phyloP scores from a whole-genome alignment of 306 rosid species.

The Vigna mungo region DNA sequence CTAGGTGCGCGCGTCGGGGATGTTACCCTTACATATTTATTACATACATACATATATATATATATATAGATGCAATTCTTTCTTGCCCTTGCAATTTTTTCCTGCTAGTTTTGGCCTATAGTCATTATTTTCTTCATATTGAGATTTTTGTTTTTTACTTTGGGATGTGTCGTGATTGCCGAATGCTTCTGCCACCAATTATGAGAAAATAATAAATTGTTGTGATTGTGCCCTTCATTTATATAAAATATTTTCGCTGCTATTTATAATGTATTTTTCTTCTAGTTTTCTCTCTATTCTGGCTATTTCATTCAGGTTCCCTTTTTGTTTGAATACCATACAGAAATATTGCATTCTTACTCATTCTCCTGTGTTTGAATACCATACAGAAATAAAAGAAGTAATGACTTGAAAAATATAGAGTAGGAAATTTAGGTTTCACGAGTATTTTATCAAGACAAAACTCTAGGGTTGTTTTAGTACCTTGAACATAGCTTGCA shows the following conservation, averaged over 20 bases:
- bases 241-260: not conserved
- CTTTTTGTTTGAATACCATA: not conserved
- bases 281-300: not conserved
- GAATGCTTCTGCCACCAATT: conserved; percentile 40
- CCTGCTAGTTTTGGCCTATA: conserved; percentile 50
- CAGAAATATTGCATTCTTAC: too few species aligned
- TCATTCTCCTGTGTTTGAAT: not conserved
- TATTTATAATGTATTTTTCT: not conserved
- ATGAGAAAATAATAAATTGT: conserved; percentile 51
- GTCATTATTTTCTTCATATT: conserved; percentile 41
- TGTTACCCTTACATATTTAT: conserved; percentile 56
- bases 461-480: not conserved
- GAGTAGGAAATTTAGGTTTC: not conserved
- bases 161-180: conserved; percentile 37
- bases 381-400: not conserved
- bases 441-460: not conserved
- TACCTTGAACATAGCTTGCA: not conserved
- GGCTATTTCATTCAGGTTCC: not conserved
- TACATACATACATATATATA: conserved; percentile 30
- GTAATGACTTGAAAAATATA: too few species aligned
- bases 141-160: conserved; percentile 44
- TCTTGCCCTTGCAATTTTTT: conserved; percentile 49
- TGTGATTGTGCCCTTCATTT: conserved; percentile 38
- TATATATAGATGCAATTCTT: conserved; percentile 64
- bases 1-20: conserved; percentile 47